A percentile compares a stretch with the other conserved stretches of the same genome.
Conservation (phyloP, 2,329 filamentous ascomycete genomes). For the Fusarium tjaetaba region DNA sequence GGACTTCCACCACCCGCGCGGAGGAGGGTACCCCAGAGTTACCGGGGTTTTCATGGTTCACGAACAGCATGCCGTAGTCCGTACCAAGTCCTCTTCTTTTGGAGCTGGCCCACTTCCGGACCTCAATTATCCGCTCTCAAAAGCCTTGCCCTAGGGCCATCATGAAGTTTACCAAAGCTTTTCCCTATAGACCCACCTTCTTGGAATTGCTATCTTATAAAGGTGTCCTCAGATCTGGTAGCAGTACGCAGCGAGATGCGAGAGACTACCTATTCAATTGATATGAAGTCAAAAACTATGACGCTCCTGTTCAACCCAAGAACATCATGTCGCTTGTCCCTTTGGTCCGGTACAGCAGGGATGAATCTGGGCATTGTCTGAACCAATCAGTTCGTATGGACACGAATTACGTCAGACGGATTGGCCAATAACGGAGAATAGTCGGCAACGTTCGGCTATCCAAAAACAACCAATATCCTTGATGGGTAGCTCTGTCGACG, state of each 20-base stretch:
- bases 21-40: conserved; percentile 33
- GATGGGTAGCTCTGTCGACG: background rate
- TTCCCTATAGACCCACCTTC: conserved; percentile 12
- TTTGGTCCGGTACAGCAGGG: conserved; percentile 39
- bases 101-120: conserved; percentile 12
- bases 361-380: conserved; percentile 26
- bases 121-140: conserved; percentile 21
- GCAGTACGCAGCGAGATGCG: background rate
- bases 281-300: conserved; percentile 3
- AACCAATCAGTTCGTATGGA: conserved; percentile 27
- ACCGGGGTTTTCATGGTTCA: conserved; percentile 33
- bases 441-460: conserved; percentile 42
- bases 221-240: background rate
- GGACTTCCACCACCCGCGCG: conserved; percentile 19
- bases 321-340: conserved; percentile 20
- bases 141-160: conserved; percentile 2
- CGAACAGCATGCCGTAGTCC: conserved; percentile 26
- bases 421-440: conserved; percentile 40
- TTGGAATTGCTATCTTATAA: conserved; percentile 3
- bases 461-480: conserved; percentile 10
- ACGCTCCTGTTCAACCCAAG: background rate
- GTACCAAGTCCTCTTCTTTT: conserved; percentile 10
- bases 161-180: conserved; percentile 30
- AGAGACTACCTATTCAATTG: conserved; percentile 7
- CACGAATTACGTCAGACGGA: background rate